Evolutionary conservation across 2,329 filamentous ascomycete species (phyloP), one percentile per base, ranked within the genome.

Genomic region (Ophiostoma sp.): DNA sequence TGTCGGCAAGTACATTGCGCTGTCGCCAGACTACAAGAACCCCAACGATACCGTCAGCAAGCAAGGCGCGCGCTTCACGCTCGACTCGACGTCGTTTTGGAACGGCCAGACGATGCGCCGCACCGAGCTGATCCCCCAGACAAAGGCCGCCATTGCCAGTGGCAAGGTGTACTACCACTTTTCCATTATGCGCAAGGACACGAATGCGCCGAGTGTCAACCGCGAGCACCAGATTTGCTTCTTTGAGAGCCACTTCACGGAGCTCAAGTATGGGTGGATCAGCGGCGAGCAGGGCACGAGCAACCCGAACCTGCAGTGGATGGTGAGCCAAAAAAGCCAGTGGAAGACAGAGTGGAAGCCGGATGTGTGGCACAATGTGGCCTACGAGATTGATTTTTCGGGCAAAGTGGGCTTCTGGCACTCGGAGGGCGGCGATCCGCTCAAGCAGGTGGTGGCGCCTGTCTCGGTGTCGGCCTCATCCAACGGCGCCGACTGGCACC

Each of bases 101-200:
- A 90, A 93, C 81, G 89, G 88, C 28, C 90, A 92, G 79, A 88
- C 81, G 66, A 93, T 93, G 91, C 89, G 90, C 79, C 87, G 91
- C 70, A 93, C 90, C 0, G 92, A 93, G 82, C 83, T 93, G 74
- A 93, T 94, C 76, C 91, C 91, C 9, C 89, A 92, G 82, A 92
- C 90, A 0, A 87, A 81, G 1, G 88, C 88, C 0, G 85, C 89
- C 74, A 91, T 93, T 80, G 90, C 89, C 77, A 78, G 81, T n/a
- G 91, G 91, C 59, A 90, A 87, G 69, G 87, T 92, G 45, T 92
- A 86, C 82, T 93, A 93, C 81, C 91, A 93, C 81, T 93, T 93
- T 82, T 90, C 87, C 74, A 86, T 93, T 76, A 89, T 87, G 84
- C 85, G 87, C 63, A 84, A 82, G 17, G 84, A 83, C 59, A 85